Evolutionary conservation across 2,329 filamentous ascomycete genomes (phyloP).

Genomic region (Tolypocladium album): DNA sequence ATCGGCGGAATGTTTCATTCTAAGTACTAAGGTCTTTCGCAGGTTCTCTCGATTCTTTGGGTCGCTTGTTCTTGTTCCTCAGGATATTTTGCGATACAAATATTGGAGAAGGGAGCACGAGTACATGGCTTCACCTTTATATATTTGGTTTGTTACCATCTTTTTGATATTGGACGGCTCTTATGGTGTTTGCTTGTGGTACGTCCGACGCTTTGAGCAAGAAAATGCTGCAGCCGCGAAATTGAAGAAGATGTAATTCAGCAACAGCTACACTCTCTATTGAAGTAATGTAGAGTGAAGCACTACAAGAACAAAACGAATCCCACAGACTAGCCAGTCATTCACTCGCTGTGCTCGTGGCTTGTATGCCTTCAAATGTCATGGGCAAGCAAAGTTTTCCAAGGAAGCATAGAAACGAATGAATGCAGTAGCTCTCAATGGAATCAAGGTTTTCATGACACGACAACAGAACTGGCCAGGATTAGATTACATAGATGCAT

Average conservation of each 20-base stretch:
- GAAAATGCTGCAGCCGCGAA: background rate
- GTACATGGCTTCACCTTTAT: background rate
- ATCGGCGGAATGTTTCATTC: background rate
- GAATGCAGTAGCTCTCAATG: no score
- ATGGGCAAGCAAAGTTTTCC: no score
- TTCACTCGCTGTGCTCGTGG: no score
- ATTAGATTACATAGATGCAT: no score
- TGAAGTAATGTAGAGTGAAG: background rate
- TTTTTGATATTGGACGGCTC: background rate
- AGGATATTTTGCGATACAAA: slow-evolving; percentile 1
- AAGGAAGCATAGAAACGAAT: no score
- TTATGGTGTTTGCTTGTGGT: background rate
- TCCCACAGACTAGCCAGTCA: background rate
- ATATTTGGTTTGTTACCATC: background rate
- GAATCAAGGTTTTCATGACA: no score
- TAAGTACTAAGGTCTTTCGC: background rate
- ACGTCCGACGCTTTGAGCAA: background rate
- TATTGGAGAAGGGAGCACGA: slow-evolving; percentile 1
- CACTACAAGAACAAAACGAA: background rate
- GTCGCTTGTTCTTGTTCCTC: background rate
- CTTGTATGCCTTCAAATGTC: no score
- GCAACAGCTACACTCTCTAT: background rate
- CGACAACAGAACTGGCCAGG: no score
- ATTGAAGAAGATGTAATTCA: background rate
- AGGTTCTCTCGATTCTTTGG: slow-evolving; percentile 1